Evolutionary conservation across 2,329 filamentous ascomycete genomes (phyloP).

Genomic region (Penicillium frequentans): DNA sequence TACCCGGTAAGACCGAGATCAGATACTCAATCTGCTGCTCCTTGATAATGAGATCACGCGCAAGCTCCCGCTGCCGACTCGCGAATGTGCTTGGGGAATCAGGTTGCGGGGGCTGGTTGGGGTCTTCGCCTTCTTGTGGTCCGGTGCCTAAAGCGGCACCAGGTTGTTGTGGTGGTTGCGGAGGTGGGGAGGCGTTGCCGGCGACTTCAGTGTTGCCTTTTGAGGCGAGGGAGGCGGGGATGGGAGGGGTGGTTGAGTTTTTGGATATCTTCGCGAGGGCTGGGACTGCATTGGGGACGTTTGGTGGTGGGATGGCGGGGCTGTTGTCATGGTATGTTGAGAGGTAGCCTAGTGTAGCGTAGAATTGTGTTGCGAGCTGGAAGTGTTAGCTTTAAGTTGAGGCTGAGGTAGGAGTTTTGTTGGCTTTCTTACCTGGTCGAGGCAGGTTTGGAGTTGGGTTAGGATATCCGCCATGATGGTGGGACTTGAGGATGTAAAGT

Average conservation of each 20-base stretch:
- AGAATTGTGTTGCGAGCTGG: constrained; percentile 53
- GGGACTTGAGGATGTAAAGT: not conserved
- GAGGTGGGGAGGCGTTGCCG: constrained; percentile 20
- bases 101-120: constrained; percentile 36
- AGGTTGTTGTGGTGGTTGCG: constrained; percentile 23
- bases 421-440: constrained; percentile 44
- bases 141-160: constrained; percentile 15
- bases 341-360: constrained; percentile 51
- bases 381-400: constrained; percentile 1
- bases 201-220: constrained; percentile 14
- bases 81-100: constrained; percentile 45
- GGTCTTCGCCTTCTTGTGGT: constrained; percentile 19
- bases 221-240: constrained; percentile 28
- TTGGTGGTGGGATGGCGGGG: constrained; percentile 34
- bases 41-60: constrained; percentile 51
- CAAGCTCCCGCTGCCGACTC: constrained; percentile 47
- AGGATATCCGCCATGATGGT: constrained; percentile 47
- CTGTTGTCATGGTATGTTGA: constrained; percentile 48
- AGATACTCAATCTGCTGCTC: constrained; percentile 53
- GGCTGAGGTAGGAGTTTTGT: not conserved
- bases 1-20: constrained; percentile 47
- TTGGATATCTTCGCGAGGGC: constrained; percentile 44
- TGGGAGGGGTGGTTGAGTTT: constrained; percentile 37
- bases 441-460: constrained; percentile 52
- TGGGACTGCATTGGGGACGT: constrained; percentile 35